These are phyloP conservation scores for Edaphochlamys debaryana DNA, from an alignment of 139 green algal genomes.

Conservation along the genomic window DNA sequence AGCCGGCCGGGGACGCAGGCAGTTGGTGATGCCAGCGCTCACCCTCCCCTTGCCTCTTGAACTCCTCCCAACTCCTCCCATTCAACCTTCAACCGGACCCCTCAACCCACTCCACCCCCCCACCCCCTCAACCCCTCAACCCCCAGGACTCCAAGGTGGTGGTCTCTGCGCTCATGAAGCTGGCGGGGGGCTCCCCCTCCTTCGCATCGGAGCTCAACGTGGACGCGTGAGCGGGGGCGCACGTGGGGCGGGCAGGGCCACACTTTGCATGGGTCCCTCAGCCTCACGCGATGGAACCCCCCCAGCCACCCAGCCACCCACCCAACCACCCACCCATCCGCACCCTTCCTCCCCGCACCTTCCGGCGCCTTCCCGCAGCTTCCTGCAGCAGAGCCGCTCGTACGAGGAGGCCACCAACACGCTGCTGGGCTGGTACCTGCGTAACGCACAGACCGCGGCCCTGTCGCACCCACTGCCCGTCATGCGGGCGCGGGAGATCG, in stretches of 20 bases:
- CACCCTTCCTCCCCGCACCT: not conserved
- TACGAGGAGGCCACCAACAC: constrained; percentile 87
- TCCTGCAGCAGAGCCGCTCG: constrained; percentile 54
- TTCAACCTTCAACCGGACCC: not conserved
- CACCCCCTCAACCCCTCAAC: not conserved
- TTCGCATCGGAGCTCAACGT: constrained; percentile 91
- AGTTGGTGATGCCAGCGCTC: no score
- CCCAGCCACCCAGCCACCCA: no score
- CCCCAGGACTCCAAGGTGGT: constrained; percentile 67
- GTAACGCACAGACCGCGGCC: constrained; percentile 85
- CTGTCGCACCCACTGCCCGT: constrained; percentile 90
- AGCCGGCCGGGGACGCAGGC: no score
- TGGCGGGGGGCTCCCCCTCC: constrained; percentile 86
- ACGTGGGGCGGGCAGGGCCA: not conserved
- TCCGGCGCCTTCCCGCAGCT: not conserved
- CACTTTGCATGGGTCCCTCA: no score
- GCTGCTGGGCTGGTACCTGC: constrained; percentile 85
- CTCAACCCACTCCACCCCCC: not conserved
- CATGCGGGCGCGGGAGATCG: constrained; percentile 88
- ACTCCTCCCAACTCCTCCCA: no score
- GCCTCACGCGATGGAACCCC: no score
- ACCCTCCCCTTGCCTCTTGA: no score
- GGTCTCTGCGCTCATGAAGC: constrained; percentile 93
- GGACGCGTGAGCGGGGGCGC: constrained; percentile 93
- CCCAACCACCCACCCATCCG: no score